Evolutionary conservation across 2,329 filamentous ascomycete genomes (phyloP), one percentile per base, ranked within the genome.

Genomic region (Zymoseptoria brevis): DNA sequence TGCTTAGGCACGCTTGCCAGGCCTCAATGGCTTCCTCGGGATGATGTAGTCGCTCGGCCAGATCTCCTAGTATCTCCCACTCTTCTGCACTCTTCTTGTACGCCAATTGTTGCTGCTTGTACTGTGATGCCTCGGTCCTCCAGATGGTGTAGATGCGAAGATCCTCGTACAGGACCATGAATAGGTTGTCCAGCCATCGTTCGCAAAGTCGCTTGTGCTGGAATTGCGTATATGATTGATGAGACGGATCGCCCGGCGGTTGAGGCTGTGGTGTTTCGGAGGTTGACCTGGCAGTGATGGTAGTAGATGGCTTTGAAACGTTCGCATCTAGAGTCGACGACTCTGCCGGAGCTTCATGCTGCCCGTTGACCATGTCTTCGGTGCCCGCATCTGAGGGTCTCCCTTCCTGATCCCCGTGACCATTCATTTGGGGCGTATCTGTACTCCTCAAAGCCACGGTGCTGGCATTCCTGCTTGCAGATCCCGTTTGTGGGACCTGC

Each of bases 151-250:
- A 99, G 52, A 99, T 93, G 54, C 94, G 89, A 19, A 99, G 82
- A 71, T 99, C 94, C 74, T 99, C 94, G 73, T 99, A 99, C 2
- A 99, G 82, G 0, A 97, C 94, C 94, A 99, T 99, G 78, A 99
- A 99, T 21, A 99, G 82, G 69, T 96, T 97, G 75, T 99, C 94
- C 2, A 99, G 83, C 94, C 94, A 99, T 67, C 94, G 86, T 75
- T 99, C 94, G 71, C 94, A 99, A 1, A 99, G 83, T 0, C 94
- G 87, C 78, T 99, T 99, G 75, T 96, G 96, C 73, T 95, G 94
- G 71, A 99, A 90, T 67, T 93, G 89, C 6, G 91, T 92, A 67
- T 96, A 88, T 66, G 89, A 82, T 58, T 87, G 83, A 64, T 90
- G 86, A 5, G 84, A 82, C 26, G 83, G 80, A 60, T 86, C 81